These are phyloP conservation scores for Xylaria sp. DNA, from an alignment of 2,329 filamentous ascomycete species.

Conservation along the genomic window DNA sequence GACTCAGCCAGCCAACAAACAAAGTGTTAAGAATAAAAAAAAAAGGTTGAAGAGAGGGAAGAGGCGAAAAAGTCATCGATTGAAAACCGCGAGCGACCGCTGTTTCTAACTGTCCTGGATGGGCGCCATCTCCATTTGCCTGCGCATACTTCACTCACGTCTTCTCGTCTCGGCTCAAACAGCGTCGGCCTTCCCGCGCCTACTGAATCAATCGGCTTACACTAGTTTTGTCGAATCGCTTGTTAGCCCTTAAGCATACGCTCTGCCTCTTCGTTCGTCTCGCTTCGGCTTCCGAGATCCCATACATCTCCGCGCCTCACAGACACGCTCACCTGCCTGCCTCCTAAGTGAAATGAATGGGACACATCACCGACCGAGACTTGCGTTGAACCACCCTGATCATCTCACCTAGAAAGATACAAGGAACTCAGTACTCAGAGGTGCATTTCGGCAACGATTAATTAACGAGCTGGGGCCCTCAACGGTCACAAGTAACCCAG, in stretches of 20 bases:
- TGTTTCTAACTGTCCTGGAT: not conserved
- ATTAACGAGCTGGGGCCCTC: constrained; percentile 22
- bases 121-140: not conserved
- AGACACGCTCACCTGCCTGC: not conserved
- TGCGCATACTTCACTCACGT: not conserved
- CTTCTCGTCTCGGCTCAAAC: constrained; percentile 3
- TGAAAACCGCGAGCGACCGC: constrained; percentile 12
- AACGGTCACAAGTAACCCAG: constrained; percentile 3
- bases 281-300: constrained; percentile 10
- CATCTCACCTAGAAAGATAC: not conserved
- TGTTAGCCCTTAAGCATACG: not conserved
- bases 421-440: not conserved
- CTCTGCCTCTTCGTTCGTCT: constrained; percentile 8
- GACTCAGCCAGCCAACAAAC: constrained; percentile 16
- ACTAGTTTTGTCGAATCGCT: constrained; percentile 5
- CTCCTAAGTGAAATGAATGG: not conserved
- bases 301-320: constrained; percentile 1
- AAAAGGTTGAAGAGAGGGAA: not conserved
- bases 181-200: constrained; percentile 10
- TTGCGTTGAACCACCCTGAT: not conserved
- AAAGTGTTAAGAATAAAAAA: not conserved
- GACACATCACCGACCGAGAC: not conserved
- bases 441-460: constrained; percentile 20
- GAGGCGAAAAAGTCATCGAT: constrained; percentile 4
- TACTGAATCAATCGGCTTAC: constrained; percentile 16